Conservation (phyloP, 129 eudicot species). For the Tagetes patula region DNA sequence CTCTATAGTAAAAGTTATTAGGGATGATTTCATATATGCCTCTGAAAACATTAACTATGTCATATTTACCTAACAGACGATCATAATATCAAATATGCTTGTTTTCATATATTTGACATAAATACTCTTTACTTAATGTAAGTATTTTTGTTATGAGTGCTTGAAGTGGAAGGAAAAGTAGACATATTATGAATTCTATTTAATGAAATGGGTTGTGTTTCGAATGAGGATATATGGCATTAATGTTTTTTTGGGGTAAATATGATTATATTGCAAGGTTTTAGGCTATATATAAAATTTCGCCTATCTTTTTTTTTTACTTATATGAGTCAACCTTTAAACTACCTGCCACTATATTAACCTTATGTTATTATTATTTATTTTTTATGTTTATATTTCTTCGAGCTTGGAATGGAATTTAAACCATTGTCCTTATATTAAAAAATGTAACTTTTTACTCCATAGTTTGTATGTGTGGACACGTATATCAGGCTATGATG, state of each 20-base stretch:
- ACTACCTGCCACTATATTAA: neutral
- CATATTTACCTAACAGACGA: neutral
- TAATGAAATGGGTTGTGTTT: neutral
- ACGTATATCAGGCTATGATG: neutral
- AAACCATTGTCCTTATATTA: neutral
- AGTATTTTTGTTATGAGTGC: neutral
- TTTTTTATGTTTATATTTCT: neutral
- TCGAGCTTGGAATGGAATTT: neutral
- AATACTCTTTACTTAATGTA: neutral
- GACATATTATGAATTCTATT: no score
- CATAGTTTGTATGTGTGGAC: neutral
- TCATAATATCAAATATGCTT: neutral
- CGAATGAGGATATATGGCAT: no score
- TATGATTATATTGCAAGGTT: neutral
- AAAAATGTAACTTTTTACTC: neutral
- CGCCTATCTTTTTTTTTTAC: neutral
- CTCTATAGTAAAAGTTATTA: no score
- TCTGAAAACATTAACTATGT: neutral
- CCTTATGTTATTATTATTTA: neutral
- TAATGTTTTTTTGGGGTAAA: neutral
- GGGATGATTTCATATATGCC: neutral
- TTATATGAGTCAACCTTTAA: neutral
- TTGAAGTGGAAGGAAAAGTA: neutral
- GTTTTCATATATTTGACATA: neutral
- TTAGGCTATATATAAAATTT: no score